Evolutionary conservation across 176 grass and related monocot genomes (phyloP), one percentile per base, ranked within the genome.

Genomic region (Puya raimondii): DNA sequence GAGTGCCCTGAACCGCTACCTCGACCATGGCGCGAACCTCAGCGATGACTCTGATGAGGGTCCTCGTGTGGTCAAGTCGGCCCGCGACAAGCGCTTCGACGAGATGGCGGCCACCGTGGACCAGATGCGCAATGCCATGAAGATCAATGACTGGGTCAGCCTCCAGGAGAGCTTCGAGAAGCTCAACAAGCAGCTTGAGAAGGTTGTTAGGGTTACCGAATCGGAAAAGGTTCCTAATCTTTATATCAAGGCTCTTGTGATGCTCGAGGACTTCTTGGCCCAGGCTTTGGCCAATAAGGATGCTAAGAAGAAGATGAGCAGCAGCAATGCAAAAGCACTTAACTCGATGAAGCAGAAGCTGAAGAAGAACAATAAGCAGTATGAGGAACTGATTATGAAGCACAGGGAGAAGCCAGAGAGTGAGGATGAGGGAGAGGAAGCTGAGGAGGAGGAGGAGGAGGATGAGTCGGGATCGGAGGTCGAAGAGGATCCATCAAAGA

Each of bases 281-380:
- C 78, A 92, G 66, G 85, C 93, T n/a, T 74, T 97, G 76, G 93
- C 93, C 9, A 97, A 97, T 51, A 97, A 97, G 73, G 93, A 96
- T 65, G 86, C 81, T 58, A 96, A 96, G 77, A 97, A 90, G 74
- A 97, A 97, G 77, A 97, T 97, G 93, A 97, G 93, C 77, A 97
- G 86, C 77, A 97, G 86, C 74, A 97, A 97, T 27, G 79, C 89
- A 0, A 92, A 90, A 64, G 93, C 93, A 1, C 69, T 97, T 10
- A 97, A 85, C 65, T 83, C 84, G 2, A 85, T 92, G 89, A 97
- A 82, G 64, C 93, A 97, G 54, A 97, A 97, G 64, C 81, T 97
- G 47, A 97, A 92, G 79, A 97, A 97, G 82, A 97, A 97, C 21
- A 97, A 97, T 48, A 97, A 97, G 81, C 83, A 79, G 57, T 97